phyloP scores from a whole-genome alignment of 2,329 filamentous ascomycete genomes.

The Metarhizium anisopliae region DNA sequence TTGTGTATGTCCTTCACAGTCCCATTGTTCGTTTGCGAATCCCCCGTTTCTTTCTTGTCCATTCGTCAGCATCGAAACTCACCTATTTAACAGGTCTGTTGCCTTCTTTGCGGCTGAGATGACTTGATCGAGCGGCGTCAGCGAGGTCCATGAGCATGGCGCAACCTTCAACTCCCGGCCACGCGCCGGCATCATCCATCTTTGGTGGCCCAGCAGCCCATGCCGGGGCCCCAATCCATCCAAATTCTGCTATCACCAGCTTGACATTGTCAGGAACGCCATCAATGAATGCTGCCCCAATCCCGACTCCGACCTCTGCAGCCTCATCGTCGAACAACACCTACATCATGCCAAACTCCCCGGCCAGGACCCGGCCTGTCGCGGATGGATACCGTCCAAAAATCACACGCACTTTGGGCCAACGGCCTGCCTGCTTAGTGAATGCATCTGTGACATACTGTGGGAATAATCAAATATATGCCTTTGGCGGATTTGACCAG shows the following conservation, averaged over 20 bases:
- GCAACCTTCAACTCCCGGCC: slow-evolving; percentile 36
- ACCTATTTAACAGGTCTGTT: neutral
- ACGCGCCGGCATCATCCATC: slow-evolving; percentile 30
- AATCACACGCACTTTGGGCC: slow-evolving; percentile 68
- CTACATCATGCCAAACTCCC: slow-evolving; percentile 85
- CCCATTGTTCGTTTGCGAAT: neutral
- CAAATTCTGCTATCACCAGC: slow-evolving; percentile 15
- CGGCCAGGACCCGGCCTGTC: slow-evolving; percentile 55
- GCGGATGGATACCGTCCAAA: slow-evolving; percentile 75
- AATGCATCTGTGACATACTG: slow-evolving; percentile 99
- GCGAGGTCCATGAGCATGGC: slow-evolving; percentile 20
- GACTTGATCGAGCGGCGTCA: slow-evolving; percentile 2
- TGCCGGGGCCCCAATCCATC: slow-evolving; percentile 16
- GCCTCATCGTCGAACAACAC: slow-evolving; percentile 58
- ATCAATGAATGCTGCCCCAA: slow-evolving; percentile 13
- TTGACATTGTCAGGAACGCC: slow-evolving; percentile 18
- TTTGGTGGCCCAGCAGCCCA: slow-evolving; percentile 33
- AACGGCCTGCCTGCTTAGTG: slow-evolving; percentile 86
- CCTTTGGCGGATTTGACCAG: slow-evolving; percentile 96
- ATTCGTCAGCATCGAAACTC: neutral
- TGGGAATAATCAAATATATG: slow-evolving; percentile 94
- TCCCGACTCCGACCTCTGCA: slow-evolving; percentile 13
- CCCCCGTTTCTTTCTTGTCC: neutral
- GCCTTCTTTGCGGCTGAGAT: slow-evolving; percentile 1
- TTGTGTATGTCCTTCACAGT: neutral